These are phyloP conservation scores for Penicillium sp. DNA, from an alignment of 2,329 filamentous ascomycete genomes.

Conservation along the genomic window DNA sequence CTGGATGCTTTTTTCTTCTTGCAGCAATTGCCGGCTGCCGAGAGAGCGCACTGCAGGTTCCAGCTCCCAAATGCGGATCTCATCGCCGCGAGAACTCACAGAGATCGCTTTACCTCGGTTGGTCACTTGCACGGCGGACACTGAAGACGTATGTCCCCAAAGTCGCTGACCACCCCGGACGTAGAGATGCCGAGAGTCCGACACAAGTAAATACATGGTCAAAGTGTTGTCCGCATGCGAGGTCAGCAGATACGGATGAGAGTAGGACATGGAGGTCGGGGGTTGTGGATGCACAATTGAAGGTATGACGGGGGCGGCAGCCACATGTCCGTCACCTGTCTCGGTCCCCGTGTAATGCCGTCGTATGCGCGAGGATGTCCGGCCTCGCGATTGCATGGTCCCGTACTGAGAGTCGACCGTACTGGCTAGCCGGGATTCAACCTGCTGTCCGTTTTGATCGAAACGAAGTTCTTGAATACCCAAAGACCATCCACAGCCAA, in stretches of 20 bases:
- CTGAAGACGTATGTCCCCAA: slow-evolving; percentile 90
- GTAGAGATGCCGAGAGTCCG: slow-evolving; percentile 65
- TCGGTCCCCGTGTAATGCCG: slow-evolving; percentile 27
- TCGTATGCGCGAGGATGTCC: slow-evolving; percentile 14
- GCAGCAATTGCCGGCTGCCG: slow-evolving; percentile 47
- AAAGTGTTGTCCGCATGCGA: slow-evolving; percentile 87
- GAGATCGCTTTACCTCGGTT: slow-evolving; percentile 85
- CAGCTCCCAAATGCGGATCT: slow-evolving; percentile 85
- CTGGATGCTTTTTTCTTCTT: slow-evolving; percentile 57
- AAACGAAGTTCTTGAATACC: slow-evolving; percentile 89
- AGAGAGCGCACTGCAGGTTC: slow-evolving; percentile 67
- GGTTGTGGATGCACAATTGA: slow-evolving; percentile 48
- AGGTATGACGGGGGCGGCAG: slow-evolving; percentile 25
- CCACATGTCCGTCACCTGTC: slow-evolving; percentile 22
- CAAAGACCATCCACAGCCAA: slow-evolving; percentile 79
- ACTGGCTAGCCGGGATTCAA: slow-evolving; percentile 44
- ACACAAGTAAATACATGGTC: slow-evolving; percentile 78
- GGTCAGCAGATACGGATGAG: slow-evolving; percentile 82
- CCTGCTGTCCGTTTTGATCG: slow-evolving; percentile 49
- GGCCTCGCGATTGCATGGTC: slow-evolving; percentile 21
- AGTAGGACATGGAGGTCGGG: slow-evolving; percentile 69
- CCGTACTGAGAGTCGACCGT: slow-evolving; percentile 46
- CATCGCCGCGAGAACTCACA: slow-evolving; percentile 77
- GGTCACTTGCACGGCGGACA: slow-evolving; percentile 83
- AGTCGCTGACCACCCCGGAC: slow-evolving; percentile 75